Evolutionary conservation across 2,329 filamentous ascomycete genomes (phyloP).

Genomic region (Blastomyces percursus): DNA sequence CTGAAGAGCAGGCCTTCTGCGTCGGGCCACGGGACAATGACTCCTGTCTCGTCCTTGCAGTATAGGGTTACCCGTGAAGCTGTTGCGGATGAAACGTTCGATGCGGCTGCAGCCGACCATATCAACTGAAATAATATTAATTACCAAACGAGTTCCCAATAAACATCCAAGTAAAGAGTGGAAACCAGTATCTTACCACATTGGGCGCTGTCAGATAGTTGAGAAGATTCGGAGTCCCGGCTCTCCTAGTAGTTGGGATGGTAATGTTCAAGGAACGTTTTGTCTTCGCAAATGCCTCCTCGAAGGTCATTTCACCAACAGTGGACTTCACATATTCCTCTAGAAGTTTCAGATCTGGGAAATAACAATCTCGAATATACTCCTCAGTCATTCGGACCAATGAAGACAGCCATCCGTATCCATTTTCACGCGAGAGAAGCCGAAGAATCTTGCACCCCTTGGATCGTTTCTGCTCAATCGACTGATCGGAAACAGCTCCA

Average conservation of each 20-base stretch:
- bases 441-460: slow-evolving; percentile 20
- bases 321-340: slow-evolving; percentile 77
- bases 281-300: slow-evolving; percentile 78
- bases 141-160: background rate
- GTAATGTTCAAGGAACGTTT: slow-evolving; percentile 88
- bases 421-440: slow-evolving; percentile 16
- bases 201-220: slow-evolving; percentile 92
- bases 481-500: slow-evolving; percentile 60
- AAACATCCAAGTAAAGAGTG: background rate
- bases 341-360: slow-evolving; percentile 69
- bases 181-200: slow-evolving; percentile 52
- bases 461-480: slow-evolving; percentile 18
- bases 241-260: slow-evolving; percentile 61
- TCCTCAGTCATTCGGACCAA: slow-evolving; percentile 55
- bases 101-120: slow-evolving; percentile 35
- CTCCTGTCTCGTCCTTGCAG: slow-evolving; percentile 64
- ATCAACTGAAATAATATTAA: slow-evolving; percentile 45
- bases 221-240: slow-evolving; percentile 69
- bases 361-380: slow-evolving; percentile 66
- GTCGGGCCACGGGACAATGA: slow-evolving; percentile 63
- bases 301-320: slow-evolving; percentile 81
- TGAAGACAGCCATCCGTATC: slow-evolving; percentile 43
- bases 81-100: slow-evolving; percentile 43
- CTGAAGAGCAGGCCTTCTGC: slow-evolving; percentile 50
- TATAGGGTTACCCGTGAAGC: slow-evolving; percentile 59